Evolutionary conservation across 139 green algal genomes (phyloP).

Genomic region (Pseudopediastrum boryanum): DNA sequence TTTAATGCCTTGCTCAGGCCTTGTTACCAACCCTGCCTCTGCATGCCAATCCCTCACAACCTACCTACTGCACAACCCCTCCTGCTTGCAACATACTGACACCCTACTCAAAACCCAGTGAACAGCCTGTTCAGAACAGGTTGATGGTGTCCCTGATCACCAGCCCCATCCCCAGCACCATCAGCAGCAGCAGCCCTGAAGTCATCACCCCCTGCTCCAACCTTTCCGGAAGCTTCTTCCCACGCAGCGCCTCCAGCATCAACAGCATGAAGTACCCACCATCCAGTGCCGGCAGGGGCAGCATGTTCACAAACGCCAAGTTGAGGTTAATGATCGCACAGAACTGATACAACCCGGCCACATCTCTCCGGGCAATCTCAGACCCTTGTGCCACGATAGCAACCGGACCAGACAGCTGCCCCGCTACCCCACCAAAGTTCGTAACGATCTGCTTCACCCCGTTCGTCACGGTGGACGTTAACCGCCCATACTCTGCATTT

Average conservation of each 20-base stretch:
- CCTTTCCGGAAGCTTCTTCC: slow-evolving; percentile 84
- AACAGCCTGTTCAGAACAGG: slow-evolving; percentile 43
- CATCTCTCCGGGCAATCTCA: slow-evolving; percentile 80
- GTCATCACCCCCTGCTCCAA: slow-evolving; percentile 91
- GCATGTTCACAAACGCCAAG: slow-evolving; percentile 94
- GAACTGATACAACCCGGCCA: slow-evolving; percentile 78
- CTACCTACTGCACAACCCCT: too few species aligned
- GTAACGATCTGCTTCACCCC: slow-evolving; percentile 77
- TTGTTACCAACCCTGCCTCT: too few species aligned
- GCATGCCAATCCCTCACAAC: too few species aligned
- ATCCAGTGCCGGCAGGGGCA: slow-evolving; percentile 96
- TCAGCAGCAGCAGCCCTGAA: slow-evolving; percentile 87
- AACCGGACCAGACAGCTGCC: slow-evolving; percentile 86
- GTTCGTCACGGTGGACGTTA: slow-evolving; percentile 53
- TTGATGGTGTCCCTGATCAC: slow-evolving; percentile 86
- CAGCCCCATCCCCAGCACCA: slow-evolving; percentile 77
- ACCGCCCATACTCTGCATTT: slow-evolving; percentile 57
- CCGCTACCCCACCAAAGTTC: slow-evolving; percentile 69
- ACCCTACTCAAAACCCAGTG: background rate
- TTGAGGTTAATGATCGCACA: slow-evolving; percentile 98
- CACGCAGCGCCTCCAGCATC: slow-evolving; percentile 79
- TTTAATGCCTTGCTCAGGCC: too few species aligned
- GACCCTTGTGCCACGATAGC: slow-evolving; percentile 92
- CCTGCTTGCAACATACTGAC: too few species aligned
- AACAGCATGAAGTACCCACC: slow-evolving; percentile 94